phyloP scores from a whole-genome alignment of 495 filamentous ascomycete species.

The Penicillium maclennaniae region DNA sequence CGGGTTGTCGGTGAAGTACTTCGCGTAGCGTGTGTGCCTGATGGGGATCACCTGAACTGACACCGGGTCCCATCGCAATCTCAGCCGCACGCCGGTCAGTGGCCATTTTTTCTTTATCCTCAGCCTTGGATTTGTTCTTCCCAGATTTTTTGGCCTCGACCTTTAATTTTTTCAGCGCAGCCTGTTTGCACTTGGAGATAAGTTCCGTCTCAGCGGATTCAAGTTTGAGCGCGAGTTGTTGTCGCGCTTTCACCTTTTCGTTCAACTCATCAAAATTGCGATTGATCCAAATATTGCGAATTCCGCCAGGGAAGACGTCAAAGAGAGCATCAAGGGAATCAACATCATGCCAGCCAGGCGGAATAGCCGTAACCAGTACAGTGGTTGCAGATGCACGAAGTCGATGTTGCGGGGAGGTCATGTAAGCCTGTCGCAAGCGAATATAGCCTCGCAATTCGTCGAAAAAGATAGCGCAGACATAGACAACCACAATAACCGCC shows the following conservation, averaged over 20 bases:
- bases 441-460: conserved; percentile 87
- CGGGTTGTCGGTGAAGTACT: conserved; percentile 40
- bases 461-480: conserved; percentile 86
- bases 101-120: conserved; percentile 37
- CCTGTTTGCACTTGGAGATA: conserved; percentile 72
- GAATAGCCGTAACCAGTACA: conserved; percentile 86
- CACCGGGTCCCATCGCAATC: conserved; percentile 63
- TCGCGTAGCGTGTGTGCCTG: conserved; percentile 71
- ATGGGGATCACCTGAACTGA: conserved; percentile 81
- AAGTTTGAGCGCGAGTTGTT: conserved; percentile 64
- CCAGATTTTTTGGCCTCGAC: conserved; percentile 60
- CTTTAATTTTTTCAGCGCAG: conserved; percentile 62
- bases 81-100: conserved; percentile 54
- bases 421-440: conserved; percentile 85
- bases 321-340: conserved; percentile 81
- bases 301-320: conserved; percentile 93
- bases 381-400: conserved; percentile 95
- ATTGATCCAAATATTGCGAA: conserved; percentile 96
- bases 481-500: conserved; percentile 74
- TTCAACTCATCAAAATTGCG: conserved; percentile 83
- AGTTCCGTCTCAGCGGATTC: conserved; percentile 83
- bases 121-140: conserved; percentile 50
- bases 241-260: conserved; percentile 77
- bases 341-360: conserved; percentile 78
- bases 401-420: conserved; percentile 94